A percentile compares a stretch with the other conserved stretches of the same genome.
Conservation (phyloP, 441 rosid species). For the Aleurites moluccanus region DNA sequence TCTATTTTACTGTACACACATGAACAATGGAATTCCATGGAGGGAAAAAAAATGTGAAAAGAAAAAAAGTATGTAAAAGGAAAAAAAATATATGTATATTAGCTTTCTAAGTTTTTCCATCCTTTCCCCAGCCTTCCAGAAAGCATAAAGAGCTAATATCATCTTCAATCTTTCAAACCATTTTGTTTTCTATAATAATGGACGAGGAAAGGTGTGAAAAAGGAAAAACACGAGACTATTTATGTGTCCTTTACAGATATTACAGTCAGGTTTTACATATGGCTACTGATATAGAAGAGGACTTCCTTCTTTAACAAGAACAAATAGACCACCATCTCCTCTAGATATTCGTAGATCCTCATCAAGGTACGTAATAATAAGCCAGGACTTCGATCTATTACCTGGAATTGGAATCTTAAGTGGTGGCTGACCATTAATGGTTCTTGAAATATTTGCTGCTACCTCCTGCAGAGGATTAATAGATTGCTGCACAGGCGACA, state of each 20-base stretch:
- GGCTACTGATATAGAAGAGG: slow-evolving; percentile 62
- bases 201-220: neutral
- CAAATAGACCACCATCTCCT: slow-evolving; percentile 96
- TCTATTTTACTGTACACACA: too few species aligned
- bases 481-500: slow-evolving; percentile 69
- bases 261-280: slow-evolving; percentile 15
- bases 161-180: too few species aligned
- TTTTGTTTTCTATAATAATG: neutral
- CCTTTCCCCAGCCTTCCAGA: too few species aligned
- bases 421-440: slow-evolving; percentile 79
- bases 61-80: too few species aligned
- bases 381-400: slow-evolving; percentile 69
- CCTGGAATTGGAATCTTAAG: slow-evolving; percentile 86
- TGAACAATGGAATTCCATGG: too few species aligned
- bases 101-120: too few species aligned
- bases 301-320: slow-evolving; percentile 85
- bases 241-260: too few species aligned
- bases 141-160: too few species aligned
- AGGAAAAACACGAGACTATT: neutral
- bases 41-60: too few species aligned
- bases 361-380: slow-evolving; percentile 83
- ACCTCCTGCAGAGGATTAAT: slow-evolving; percentile 73
- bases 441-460: slow-evolving; percentile 61
- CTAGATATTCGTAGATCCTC: slow-evolving; percentile 84
- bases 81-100: too few species aligned